Percentiles rank a stretch among this genome's conserved stretches.
Conservation (phyloP, 176 grass and related monocot genomes). For the Hordeum marinum region DNA sequence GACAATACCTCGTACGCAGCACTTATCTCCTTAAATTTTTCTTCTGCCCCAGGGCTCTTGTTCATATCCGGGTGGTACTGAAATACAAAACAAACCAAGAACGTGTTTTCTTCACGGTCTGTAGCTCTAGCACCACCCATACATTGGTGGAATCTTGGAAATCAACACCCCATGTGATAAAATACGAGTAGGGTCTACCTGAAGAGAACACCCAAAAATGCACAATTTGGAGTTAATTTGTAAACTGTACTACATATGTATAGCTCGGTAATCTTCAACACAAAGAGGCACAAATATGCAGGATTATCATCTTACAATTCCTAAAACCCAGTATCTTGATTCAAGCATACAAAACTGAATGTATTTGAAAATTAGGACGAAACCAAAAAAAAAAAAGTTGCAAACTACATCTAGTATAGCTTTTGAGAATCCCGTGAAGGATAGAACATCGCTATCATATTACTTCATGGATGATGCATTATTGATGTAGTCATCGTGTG, state of each 20-base stretch:
- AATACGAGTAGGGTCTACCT: not conserved
- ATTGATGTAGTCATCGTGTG: not conserved
- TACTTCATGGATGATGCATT: not conserved
- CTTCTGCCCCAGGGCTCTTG: constrained; percentile 76
- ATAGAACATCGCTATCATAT: not conserved
- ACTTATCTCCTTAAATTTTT: constrained; percentile 96
- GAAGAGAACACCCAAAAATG: not conserved
- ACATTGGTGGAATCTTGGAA: not conserved
- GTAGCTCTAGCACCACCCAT: not conserved
- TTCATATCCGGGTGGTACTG: constrained; percentile 99
- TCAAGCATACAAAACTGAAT: not conserved
- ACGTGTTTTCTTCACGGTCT: constrained; percentile 20
- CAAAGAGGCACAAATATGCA: not conserved
- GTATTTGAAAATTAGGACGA: not conserved
- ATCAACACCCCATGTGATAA: not conserved
- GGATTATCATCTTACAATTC: not conserved
- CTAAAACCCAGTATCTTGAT: not conserved
- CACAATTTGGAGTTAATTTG: not conserved
- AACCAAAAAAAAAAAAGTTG: not conserved
- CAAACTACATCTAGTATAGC: not conserved
- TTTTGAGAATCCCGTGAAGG: not conserved
- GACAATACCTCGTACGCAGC: constrained; percentile 90
- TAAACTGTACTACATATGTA: not conserved
- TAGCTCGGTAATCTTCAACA: not conserved
- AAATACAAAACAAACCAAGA: constrained; percentile 14